phyloP scores from a whole-genome alignment of 306 rosid genomes.

The Phaseolus lunatus region DNA sequence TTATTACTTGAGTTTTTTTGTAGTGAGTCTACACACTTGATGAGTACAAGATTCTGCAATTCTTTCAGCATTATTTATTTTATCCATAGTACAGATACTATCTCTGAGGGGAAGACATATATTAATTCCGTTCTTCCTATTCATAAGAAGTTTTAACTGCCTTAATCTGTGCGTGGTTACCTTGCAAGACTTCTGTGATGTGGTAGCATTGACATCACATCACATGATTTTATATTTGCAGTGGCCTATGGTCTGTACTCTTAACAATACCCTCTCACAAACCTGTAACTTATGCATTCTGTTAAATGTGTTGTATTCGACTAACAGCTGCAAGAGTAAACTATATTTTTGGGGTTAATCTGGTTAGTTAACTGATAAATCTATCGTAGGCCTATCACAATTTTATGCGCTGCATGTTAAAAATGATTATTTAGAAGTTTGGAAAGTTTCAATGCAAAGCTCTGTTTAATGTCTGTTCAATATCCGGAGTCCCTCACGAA shows the following conservation, averaged over 20 bases:
- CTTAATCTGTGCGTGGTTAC: neutral
- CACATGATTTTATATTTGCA: constrained; percentile 11
- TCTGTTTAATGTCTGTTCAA: constrained; percentile 18
- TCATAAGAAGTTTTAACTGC: neutral
- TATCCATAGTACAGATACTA: constrained; percentile 20
- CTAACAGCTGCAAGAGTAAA: constrained; percentile 25
- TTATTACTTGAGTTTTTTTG: constrained; percentile 6
- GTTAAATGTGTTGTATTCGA: neutral
- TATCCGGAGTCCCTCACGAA: constrained; percentile 6
- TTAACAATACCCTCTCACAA: constrained; percentile 12
- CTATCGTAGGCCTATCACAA: constrained; percentile 15
- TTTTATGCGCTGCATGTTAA: constrained; percentile 8
- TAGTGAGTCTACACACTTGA: constrained; percentile 19
- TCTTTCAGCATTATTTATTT: constrained; percentile 3
- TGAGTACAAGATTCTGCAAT: constrained; percentile 5
- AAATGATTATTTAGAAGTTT: neutral
- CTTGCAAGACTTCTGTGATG: neutral
- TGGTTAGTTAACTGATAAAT: constrained; percentile 14
- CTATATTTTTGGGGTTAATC: neutral
- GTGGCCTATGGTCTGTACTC: constrained; percentile 7
- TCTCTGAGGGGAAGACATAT: constrained; percentile 14
- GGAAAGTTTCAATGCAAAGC: neutral
- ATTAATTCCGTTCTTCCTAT: constrained; percentile 3
- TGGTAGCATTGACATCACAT: constrained; percentile 5
- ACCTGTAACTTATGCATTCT: neutral